Conservation (phyloP, 139 green algal genomes). For the Chlorella sp. region DNA sequence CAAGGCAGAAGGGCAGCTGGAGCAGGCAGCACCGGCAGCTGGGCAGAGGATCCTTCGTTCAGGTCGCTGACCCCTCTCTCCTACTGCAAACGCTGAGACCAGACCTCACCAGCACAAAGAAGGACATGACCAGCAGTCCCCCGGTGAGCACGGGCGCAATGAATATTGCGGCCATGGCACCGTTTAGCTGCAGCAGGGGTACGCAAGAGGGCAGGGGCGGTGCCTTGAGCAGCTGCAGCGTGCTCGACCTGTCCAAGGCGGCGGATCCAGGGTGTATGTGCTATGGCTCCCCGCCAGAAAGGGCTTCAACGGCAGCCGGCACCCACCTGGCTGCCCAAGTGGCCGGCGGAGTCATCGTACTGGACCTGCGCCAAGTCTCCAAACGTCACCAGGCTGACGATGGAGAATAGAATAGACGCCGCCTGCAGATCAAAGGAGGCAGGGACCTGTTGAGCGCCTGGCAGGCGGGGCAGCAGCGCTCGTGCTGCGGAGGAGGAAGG, state of each 20-base stretch:
- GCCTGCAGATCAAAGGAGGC: background rate
- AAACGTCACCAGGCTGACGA: constrained; percentile 28
- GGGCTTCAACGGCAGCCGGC: too few relatives aligned
- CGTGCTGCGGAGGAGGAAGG: too few relatives aligned
- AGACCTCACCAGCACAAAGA: constrained; percentile 15
- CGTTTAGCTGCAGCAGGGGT: constrained; percentile 36
- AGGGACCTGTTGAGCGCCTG: too few relatives aligned
- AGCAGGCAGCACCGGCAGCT: too few relatives aligned
- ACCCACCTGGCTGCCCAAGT: background rate
- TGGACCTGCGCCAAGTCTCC: constrained; percentile 3
- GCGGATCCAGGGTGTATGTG: too few relatives aligned
- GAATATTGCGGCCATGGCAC: constrained; percentile 28
- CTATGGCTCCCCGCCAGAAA: too few relatives aligned
- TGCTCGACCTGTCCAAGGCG: background rate
- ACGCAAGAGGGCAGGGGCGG: background rate
- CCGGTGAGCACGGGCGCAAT: constrained; percentile 3
- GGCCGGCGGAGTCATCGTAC: background rate
- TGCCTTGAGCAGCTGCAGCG: background rate
- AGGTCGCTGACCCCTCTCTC: too few relatives aligned
- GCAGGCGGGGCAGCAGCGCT: background rate
- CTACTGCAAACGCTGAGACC: too few relatives aligned
- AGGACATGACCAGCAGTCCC: constrained; percentile 9
- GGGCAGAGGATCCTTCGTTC: too few relatives aligned
- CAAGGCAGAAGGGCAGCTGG: too few relatives aligned
- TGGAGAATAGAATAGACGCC: constrained; percentile 3